Percentiles rank a stretch among this genome's conserved stretches.
Evolutionary conservation across 202 grass and related monocot species (phyloP).

Genomic region (Saccharum hybrid): DNA sequence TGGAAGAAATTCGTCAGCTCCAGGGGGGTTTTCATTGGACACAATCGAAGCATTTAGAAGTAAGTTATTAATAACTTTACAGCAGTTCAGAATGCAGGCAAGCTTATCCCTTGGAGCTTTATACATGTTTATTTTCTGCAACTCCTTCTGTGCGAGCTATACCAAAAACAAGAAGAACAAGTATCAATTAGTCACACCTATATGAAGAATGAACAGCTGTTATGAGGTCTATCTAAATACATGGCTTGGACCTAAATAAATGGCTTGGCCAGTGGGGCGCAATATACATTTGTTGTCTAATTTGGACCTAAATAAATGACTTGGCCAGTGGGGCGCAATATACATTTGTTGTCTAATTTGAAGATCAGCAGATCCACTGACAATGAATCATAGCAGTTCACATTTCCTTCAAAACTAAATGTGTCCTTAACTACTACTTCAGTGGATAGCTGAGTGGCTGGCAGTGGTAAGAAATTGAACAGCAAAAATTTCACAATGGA

Average conservation of each 20-base stretch:
- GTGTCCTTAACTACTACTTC: conserved; percentile 4
- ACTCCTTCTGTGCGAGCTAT: conserved; percentile 93
- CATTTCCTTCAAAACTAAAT: conserved; percentile 7
- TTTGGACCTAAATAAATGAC: conserved; percentile 8
- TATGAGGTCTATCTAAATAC: conserved; percentile 8
- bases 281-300: conserved; percentile 10
- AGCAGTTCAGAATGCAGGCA: conserved; percentile 92
- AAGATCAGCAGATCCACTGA: background rate
- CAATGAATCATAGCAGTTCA: conserved; percentile 11
- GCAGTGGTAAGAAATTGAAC: background rate
- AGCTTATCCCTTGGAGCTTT: conserved; percentile 98
- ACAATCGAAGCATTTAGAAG: conserved; percentile 83
- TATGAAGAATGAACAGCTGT: background rate
- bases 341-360: conserved; percentile 10
- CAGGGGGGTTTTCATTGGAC: conserved; percentile 71
- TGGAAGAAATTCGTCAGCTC: conserved; percentile 96
- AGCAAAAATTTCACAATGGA: conserved; percentile 1
- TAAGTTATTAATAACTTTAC: conserved; percentile 96
- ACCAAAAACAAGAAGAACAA: conserved; percentile 40
- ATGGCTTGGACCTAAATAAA: conserved; percentile 22
- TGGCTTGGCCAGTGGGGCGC: background rate
- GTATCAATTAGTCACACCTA: conserved; percentile 26
- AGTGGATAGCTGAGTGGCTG: background rate
- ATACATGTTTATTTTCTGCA: conserved; percentile 97
- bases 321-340: background rate